These are phyloP conservation scores for Elaeis guineensis DNA, from an alignment of 176 grass and related monocot genomes.

Conservation along the genomic window DNA sequence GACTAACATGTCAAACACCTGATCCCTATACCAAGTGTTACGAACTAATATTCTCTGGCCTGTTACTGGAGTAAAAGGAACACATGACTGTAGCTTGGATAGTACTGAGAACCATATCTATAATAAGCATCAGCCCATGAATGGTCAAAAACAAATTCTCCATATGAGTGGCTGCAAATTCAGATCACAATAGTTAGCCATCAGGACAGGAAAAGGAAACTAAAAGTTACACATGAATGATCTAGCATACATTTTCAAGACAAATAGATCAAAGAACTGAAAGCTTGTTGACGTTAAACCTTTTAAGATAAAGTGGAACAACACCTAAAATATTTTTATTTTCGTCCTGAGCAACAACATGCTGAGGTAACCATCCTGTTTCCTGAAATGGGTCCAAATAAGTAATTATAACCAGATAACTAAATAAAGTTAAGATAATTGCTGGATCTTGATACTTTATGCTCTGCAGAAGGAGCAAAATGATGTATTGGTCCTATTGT, in stretches of 20 bases:
- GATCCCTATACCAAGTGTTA: constrained; percentile 53
- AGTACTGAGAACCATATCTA: constrained; percentile 74
- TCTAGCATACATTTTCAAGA: no score
- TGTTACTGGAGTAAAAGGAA: constrained; percentile 95
- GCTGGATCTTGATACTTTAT: no score
- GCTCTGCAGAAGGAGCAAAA: no score
- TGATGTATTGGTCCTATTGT: no score
- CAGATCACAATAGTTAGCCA: constrained; percentile 25
- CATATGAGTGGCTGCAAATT: constrained; percentile 85
- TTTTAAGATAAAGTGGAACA: constrained; percentile 99
- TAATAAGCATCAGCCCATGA: constrained; percentile 95
- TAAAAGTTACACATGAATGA: not conserved
- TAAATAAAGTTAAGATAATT: no score
- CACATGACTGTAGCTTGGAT: constrained; percentile 87
- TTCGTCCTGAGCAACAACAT: constrained; percentile 82
- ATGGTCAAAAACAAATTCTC: constrained; percentile 94
- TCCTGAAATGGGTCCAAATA: constrained; percentile 67
- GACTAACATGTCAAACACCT: constrained; percentile 74
- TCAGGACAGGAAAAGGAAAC: constrained; percentile 5
- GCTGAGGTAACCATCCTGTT: constrained; percentile 89
- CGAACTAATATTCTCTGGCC: constrained; percentile 88
- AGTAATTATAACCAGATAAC: constrained; percentile 7
- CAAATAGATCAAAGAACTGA: not conserved
- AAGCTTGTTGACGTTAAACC: constrained; percentile 45
- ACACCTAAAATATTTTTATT: constrained; percentile 66